phyloP scores from a whole-genome alignment of 2,329 filamentous ascomycete genomes.

The Hortaea werneckii region DNA sequence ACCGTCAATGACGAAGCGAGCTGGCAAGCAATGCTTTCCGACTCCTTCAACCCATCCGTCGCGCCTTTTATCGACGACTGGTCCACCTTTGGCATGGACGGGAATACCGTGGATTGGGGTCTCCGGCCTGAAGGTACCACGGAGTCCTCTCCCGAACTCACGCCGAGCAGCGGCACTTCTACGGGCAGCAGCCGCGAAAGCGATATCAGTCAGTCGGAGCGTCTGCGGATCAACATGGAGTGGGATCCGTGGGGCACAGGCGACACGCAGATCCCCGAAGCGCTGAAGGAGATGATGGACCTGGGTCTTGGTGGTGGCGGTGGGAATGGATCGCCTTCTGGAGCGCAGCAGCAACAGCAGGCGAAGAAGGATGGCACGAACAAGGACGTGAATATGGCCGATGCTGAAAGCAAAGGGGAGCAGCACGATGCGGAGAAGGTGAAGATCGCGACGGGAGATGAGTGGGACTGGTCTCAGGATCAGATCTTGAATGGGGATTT shows the following conservation, averaged over 20 bases:
- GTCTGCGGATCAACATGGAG: constrained; percentile 29
- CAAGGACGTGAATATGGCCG: neutral
- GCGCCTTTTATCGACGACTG: constrained; percentile 5
- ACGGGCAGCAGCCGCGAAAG: constrained; percentile 27
- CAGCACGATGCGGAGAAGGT: neutral
- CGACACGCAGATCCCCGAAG: constrained; percentile 17
- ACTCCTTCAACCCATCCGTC: neutral
- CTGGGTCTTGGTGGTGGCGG: neutral
- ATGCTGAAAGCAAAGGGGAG: neutral
- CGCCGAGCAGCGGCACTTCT: constrained; percentile 13
- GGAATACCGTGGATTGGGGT: constrained; percentile 10
- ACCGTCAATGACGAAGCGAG: neutral
- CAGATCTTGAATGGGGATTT: too few relatives aligned
- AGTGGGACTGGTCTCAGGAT: too few relatives aligned
- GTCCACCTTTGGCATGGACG: constrained; percentile 4
- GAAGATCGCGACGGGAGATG: too few relatives aligned
- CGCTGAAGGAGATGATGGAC: constrained; percentile 2
- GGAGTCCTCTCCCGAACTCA: constrained; percentile 18
- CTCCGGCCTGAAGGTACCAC: constrained; percentile 8
- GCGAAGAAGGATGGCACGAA: neutral
- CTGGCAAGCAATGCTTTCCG: neutral
- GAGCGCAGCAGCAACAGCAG: neutral
- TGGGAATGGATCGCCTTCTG: too few relatives aligned
- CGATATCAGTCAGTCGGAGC: constrained; percentile 34
- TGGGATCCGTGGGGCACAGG: constrained; percentile 23